Base-by-base conservation (phyloP, 441 rosid species). In the Bocquillonia castaneifolia region DNA sequence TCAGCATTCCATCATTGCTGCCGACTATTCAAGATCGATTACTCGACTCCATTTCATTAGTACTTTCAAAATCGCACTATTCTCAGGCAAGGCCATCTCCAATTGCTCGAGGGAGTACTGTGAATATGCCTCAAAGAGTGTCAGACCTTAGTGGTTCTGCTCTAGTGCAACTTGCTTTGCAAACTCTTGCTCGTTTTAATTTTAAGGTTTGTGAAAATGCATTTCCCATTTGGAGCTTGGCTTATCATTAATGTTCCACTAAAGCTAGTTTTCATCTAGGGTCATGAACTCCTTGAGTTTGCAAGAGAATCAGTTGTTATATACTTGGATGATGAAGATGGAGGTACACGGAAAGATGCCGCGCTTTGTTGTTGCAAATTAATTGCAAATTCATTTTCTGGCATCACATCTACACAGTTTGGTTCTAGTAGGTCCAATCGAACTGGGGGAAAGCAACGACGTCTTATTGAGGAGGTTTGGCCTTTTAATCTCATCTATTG, bases 271-370 rank as follows among this genome's bases (percentile, higher is more conserved):
- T 26, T 84, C 69, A 72, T 72, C 55, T 79, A 96, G 98, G 98
- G 99, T 71, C 97, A 93, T 67, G 98, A 96, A 68, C 98, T 93
- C 74, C 96, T 96, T 64, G 97, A 88, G 85, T 92, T 96, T 83
- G 96, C 93, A 5, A 87, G 90, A 82, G 96, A 93, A 78, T 87
- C 96, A 1, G 96, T 96, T 75, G 92, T 96, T 67, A 68, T 82
- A 63, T 96, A 91, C 84, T 79, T 93, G 79, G 99, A 93, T 71
- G 97, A 93, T 75, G 97, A 88, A 81, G 98, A 96, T 86, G 92
- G 93, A 72, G 79, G 83, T 69, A 89, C 97, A 64, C 78, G 98
- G 65, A 93, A 93, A 83, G 97, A 96, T 87, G 97, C 98, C 14
- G 97, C 99, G 63, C 80, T 96, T 70, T 96, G 98, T 76, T 96